These are phyloP conservation scores for Dothiorella sarmentorum DNA, from an alignment of 2,329 filamentous ascomycete genomes.

Conservation along the genomic window DNA sequence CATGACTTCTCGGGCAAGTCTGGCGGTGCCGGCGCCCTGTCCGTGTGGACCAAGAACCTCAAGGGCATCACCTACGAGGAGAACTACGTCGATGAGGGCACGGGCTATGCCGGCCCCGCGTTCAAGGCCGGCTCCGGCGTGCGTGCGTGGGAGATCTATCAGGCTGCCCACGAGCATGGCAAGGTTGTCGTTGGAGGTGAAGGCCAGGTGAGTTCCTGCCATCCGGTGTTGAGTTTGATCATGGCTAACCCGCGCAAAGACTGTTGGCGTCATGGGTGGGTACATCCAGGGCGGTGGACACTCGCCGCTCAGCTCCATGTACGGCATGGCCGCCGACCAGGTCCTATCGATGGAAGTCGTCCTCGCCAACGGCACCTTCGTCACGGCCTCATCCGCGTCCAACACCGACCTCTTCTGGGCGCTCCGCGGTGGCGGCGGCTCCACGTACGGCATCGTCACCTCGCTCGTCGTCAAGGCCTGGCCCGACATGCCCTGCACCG, in stretches of 20 bases:
- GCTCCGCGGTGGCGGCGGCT: constrained; percentile 32
- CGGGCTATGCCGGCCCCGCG: constrained; percentile 29
- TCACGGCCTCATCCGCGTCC: constrained; percentile 29
- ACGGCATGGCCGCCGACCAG: constrained; percentile 33
- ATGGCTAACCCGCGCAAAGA: constrained; percentile 23
- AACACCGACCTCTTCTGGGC: constrained; percentile 38
- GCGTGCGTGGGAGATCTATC: constrained; percentile 31
- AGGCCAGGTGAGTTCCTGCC: constrained; percentile 21
- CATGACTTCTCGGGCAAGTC: constrained; percentile 38
- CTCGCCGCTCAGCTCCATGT: constrained; percentile 17
- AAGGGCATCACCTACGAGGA: constrained; percentile 33
- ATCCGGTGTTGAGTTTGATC: neutral
- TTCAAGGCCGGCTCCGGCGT: constrained; percentile 30
- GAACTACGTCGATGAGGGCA: constrained; percentile 27
- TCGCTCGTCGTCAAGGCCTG: constrained; percentile 33
- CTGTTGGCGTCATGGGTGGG: constrained; percentile 34
- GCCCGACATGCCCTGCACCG: constrained; percentile 10
- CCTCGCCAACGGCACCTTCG: constrained; percentile 28
- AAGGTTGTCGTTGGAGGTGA: constrained; percentile 29
- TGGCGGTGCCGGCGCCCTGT: constrained; percentile 32
- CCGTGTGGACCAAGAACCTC: constrained; percentile 38
- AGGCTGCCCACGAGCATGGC: constrained; percentile 25
- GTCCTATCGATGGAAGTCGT: constrained; percentile 32
- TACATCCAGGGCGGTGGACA: constrained; percentile 34
- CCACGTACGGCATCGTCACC: constrained; percentile 34